Evolutionary conservation across 164 flowering plant species (phyloP), one percentile per base, ranked within the genome.

Genomic region (Berberis vulgaris): DNA sequence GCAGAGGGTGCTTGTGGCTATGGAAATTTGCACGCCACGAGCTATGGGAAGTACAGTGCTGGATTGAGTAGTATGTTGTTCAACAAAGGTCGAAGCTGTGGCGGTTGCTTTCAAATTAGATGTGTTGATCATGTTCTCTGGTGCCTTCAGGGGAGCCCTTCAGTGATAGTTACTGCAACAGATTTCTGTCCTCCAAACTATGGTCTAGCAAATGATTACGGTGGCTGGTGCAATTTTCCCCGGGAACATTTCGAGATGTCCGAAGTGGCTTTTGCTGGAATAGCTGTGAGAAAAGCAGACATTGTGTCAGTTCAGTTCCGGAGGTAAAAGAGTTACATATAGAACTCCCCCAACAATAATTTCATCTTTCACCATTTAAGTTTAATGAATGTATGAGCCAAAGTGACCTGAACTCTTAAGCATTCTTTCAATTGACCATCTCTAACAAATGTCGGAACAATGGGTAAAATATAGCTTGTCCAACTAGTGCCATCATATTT

Each of bases 211-310:
- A 41, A 79, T 39, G 92, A 90, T 39, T 81, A 84, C 66, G 97
- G 97, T 54, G 95, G 92, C 44, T 87, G 95, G 95, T 87, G 97
- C 73, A 88, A 90, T 56, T 76, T 77, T 68, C 95, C 95, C 12
- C 70, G 74, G 40, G 79, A 81, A 62, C 97, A 90, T 68, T 90
- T 90, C 66, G 88, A 87, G 73, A 78, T 87, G 85, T 82, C 95
- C 1, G 76, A 80, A 71, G 63, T 83, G 0, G 84, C 89, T 40
- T 88, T 90, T 66, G 64, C 72, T 6, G 73, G 79, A 67, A 87
- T 89, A 6, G 89, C 96, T 11, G 74, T 72, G 71, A 68, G 7
- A 59, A 64, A 43, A 60, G 93, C 93, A 49, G 91, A 82, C 67
- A 78, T 84, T 2, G 89, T 89, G 59, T 93, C 93, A 3, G 74